Conservation (phyloP, 2,329 filamentous ascomycete genomes). For the Trematosphaeria pertusa region DNA sequence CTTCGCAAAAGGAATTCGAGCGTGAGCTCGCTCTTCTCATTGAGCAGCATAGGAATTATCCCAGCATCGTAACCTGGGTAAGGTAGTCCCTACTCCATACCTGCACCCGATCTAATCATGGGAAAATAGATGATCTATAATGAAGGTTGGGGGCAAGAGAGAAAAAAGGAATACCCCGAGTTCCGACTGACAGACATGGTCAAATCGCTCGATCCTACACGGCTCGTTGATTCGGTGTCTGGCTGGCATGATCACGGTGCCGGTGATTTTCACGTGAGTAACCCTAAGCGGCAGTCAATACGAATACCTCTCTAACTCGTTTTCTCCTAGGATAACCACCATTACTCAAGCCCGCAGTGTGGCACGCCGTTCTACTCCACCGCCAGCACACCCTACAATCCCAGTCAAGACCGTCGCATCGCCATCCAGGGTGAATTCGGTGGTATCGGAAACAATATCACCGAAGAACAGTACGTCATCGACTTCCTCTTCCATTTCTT, state of each 20-base stretch:
- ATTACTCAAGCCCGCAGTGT: slow-evolving; percentile 75
- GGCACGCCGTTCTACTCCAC: slow-evolving; percentile 72
- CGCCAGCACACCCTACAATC: slow-evolving; percentile 60
- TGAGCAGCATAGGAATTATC: slow-evolving; percentile 68
- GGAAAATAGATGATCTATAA: slow-evolving; percentile 67
- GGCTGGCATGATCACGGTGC: slow-evolving; percentile 74
- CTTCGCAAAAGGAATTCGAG: slow-evolving; percentile 70
- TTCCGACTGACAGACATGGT: slow-evolving; percentile 63
- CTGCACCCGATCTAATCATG: not conserved
- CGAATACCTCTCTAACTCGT: not conserved
- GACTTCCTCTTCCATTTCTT: not conserved
- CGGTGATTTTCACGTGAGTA: slow-evolving; percentile 64
- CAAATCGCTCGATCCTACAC: slow-evolving; percentile 65
- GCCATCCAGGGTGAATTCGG: slow-evolving; percentile 76
- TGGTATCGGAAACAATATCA: slow-evolving; percentile 70
- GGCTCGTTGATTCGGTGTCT: slow-evolving; percentile 67
- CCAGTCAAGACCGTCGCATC: slow-evolving; percentile 57
- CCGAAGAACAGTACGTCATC: slow-evolving; percentile 62
- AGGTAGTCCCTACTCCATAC: no score
- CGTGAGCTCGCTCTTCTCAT: slow-evolving; percentile 69
- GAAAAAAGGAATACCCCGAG: slow-evolving; percentile 60
- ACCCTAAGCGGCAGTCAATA: not conserved
- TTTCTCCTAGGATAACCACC: slow-evolving; percentile 66
- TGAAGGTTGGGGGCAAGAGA: slow-evolving; percentile 73
- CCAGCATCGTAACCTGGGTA: slow-evolving; percentile 71